Evolutionary conservation across 768 basidiomycete species (phyloP), one percentile per base, ranked within the genome.

Genomic region (Strobilomyces echinocephalus): DNA sequence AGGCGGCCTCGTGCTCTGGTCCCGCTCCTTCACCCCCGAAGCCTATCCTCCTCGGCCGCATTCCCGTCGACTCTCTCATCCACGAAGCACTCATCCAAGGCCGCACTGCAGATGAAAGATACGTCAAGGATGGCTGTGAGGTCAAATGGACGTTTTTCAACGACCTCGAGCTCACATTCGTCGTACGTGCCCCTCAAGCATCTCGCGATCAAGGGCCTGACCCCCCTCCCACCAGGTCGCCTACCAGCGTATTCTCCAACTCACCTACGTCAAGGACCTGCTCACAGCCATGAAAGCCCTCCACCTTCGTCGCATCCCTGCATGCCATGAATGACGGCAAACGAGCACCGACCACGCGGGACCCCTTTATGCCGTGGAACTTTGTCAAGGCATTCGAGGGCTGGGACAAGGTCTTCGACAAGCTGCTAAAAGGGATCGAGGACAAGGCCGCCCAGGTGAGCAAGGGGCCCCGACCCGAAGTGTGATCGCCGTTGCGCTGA

Each of bases 1-100:
- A 94, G 94, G 93, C 54, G 95, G 95, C 33, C 75, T 97, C 51
- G 87, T 98, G 34, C 79, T 98, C 33, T 98, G 94, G 94, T 92
- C 91, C 24, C 83, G 87, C 46, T 94, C 95, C 2, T 97, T 95
- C 73, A 95, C 94, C 0, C 94, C 95, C 5, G 83, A 88, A 20
- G 88, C 89, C 42, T 78, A 82, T 81, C 84, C 28, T 76, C 81
- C 39, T 86, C 88, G 18, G 74, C 87, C 3, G 76, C 85, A 14
- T 92, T 89, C 1, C 92, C 3, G 83, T 95, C 51, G 94, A 94
- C 72, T 82, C 87, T 24, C 84, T 95, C 63, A 85, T 95, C 60
- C 84, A 87, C 39, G 91, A 94, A 58, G 91, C 91, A 5, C 79
- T 98, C 51, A 95, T 97, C 62, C 94, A 97, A 65, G 91, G 93